Base-by-base conservation (phyloP, 306 rosid species). In the Cajanus cajan region DNA sequence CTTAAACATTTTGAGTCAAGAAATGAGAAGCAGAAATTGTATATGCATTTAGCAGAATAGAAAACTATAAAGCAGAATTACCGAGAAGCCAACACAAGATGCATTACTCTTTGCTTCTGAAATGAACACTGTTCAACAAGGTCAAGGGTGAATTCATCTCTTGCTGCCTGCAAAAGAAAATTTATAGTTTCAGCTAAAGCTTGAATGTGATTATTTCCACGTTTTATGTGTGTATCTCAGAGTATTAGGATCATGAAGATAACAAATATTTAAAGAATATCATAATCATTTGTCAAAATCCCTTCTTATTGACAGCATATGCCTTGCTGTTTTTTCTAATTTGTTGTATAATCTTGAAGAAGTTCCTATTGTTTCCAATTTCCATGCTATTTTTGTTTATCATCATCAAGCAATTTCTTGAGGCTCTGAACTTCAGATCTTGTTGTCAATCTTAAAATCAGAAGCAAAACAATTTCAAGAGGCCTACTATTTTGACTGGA, bases 81-180 rank as follows among this genome's bases (percentile, higher is more conserved):
- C 97, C 91, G 85, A 85, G 97, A 94, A 83, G 97, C 36, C 95
- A 94, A 87, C 79, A 92, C 97, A 39, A 94, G 97, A 88, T 94
- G 98, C 97, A 94, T 87, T 75, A 92, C 92, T 67, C 85, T 89
- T 80, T 94, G 97, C 95, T 94, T 90, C 83, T 94, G 97, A 84
- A 94, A 89, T 36, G 97, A 90, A 81, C 97, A 92, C 52, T 94
- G 97, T 78, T 94, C 98, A 41, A 92, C 97, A 48, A 94, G 97
- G 83, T 94, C 98, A 77, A 94, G 97, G 39, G 97, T 92, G 83
- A 94, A 92, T 78, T 94, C 98, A 51, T 92, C 98, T 65, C 86
- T 87, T 80, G 91, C 98, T 44, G 80, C 97, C 97, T 94, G 66
- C 39, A 55, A 62, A 67, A 47, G 74, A 72, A 61, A 76, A 14